Base-by-base conservation (phyloP, 495 filamentous ascomycete species). In the Penicillium turbatum region DNA sequence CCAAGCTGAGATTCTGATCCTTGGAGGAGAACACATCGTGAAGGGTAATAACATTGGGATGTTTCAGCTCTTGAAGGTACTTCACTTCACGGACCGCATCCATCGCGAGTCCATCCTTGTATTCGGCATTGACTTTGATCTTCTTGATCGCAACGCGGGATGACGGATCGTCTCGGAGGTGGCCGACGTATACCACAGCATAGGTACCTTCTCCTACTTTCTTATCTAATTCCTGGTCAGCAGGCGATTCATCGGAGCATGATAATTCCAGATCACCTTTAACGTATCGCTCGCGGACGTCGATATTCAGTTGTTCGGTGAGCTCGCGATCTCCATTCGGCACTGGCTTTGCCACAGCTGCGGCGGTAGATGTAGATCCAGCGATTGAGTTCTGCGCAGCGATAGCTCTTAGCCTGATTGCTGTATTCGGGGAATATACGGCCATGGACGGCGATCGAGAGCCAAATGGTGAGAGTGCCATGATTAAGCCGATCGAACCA, bases 181-280 rank as follows among this genome's bases (percentile, higher is more conserved):
- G 87, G 43, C 90, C 95, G 13, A 89, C 81, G 77, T 89, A 97
- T 56, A 99, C 95, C 61, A 91, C 86, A 55, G 95, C 95, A 66
- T 97, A 99, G 51, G 93, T 97, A 66, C 95, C 95, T 71, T 96
- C 89, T 63, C 95, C 95, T 55, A 99, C 80, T 66, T 92, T 93
- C 65, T 86, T 86, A 66, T 86, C 90, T 92, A 41, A 30, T 10
- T 44, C 0, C 16, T 34, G 19, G 56, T 61, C 36, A 67, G 55
- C 27, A 8, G 24, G 7, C 0, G 3, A 12, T 26, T n/a, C 32
- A 15, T 15, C 7, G 13, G 13, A 38, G 21, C 5, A 21, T 8
- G 24, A 5, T 10, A 29, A 27, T 40, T n/a, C 12, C 17, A 50
- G 42, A 47, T 71, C 21, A 86, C 90, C 89, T 79, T 95, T 97